Base-by-base conservation (phyloP, 164 flowering plant genomes). In the Nelumbo lutea region DNA sequence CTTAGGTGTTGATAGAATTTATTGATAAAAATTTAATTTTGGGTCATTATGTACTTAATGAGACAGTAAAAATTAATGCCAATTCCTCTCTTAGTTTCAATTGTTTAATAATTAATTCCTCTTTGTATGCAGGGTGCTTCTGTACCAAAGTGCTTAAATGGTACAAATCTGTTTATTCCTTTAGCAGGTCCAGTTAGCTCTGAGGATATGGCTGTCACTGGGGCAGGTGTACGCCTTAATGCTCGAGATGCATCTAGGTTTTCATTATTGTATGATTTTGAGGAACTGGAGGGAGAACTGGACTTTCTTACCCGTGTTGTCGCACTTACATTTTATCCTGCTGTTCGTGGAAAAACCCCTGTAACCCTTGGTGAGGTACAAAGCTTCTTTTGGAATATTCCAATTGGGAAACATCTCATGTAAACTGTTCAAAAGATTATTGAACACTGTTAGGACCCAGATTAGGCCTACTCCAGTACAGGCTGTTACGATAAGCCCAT, bases 311-410 rank as follows among this genome's bases (percentile, higher is more conserved):
- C 95, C 66, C 98, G 98, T 71, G 87, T 95, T 46, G 93, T 95
- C 72, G 88, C 94, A 42, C 74, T 95, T 56, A 87, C 97, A 38
- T 90, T 95, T 74, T 92, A 89, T 88, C 98, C 96, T 74, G 78
- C 88, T 64, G 81, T 59, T 68, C 71, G 90, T 78, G 91, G 85
- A 73, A 82, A 76, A 79, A 82, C 76, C 68, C 91, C 90, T 66
- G 76, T 92, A 78, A 95, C 98, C 42, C 86, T 95, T 75, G 99
- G 99, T 73, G 97, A 92, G 99, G 99, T 95, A 90, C 77, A 78
- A 66, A 64, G 62, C 53, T 64, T 43, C 46, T 60, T 56, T 46
- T 13, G 27, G 41, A 11, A 60, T 8, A 5, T 47, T 5, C 50
- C 6, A 5, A 47, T 5, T 47, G 50, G 6, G 27, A 27, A 27